Evolutionary conservation across 2,329 filamentous ascomycete species (phyloP), one percentile per base, ranked within the genome.

Genomic region (Tricladium varicosporioides): DNA sequence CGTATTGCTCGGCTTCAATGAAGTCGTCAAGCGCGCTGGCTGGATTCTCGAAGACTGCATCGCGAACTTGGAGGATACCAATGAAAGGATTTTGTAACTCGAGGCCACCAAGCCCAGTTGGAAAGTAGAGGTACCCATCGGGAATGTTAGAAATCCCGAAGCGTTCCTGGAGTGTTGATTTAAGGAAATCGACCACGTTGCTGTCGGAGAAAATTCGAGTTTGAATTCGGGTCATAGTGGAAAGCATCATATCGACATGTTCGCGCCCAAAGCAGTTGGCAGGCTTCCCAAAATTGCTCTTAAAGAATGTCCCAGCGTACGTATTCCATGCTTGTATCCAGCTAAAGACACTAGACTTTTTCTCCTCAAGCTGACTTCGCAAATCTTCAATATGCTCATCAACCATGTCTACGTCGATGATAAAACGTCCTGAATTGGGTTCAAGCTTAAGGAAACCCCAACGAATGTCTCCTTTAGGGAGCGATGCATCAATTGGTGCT

Each of bases 321-420:
- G 75, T 78, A 63, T 85, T 85, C 76, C 82, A 85, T 0, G 80
- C 81, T 61, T 84, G 78, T 2, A 85, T 76, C 76, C 80, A 85
- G 22, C 78, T 73, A 59, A 86, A 81, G 5, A 85, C 71, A 56
- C 76, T 75, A 63, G 80, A 74, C 62, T 79, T 80, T 22, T 67
- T 68, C 22, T 78, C 74, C 1, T 72, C 69, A 16, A 86, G 77
- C 63, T 86, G 83, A 2, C 71, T 74, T 49, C 75, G 73, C 9
- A 86, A 75, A 65, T 85, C 81, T n/a, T 73, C 65, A 52, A 84
- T 80, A 62, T 86, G 83, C 22, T 74, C 69, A 56, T 83, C 76
- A 2, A 86, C 79, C 67, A 81, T 75, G 2, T 67, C 56, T 60
- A 81, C 77, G 60, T 85, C 80, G 51, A 85, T 82, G 36, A 78